A percentile compares a stretch with the other conserved stretches of the same genome.
phyloP scores from a whole-genome alignment of 2,329 filamentous ascomycete genomes.

The Talaromyces amestolkiae region DNA sequence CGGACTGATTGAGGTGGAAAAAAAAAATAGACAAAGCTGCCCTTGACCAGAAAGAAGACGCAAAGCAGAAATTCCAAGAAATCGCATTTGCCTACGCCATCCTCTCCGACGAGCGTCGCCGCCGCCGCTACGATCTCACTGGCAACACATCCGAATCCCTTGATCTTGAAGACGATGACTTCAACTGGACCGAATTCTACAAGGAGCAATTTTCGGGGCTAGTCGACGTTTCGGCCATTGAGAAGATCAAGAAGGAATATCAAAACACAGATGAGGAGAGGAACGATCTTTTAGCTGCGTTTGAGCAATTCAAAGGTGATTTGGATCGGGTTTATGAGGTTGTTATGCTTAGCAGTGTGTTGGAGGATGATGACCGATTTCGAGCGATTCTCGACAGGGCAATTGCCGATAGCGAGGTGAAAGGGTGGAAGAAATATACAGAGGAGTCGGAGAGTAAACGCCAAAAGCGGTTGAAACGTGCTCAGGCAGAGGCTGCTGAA shows the following conservation, averaged over 20 bases:
- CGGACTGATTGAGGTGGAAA: not conserved
- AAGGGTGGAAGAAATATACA: constrained; percentile 66
- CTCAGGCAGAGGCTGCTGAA: constrained; percentile 66
- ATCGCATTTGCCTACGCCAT: constrained; percentile 93
- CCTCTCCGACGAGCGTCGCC: constrained; percentile 76
- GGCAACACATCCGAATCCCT: constrained; percentile 84
- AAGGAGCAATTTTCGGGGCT: constrained; percentile 76
- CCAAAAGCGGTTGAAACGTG: constrained; percentile 58
- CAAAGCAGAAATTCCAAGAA: constrained; percentile 79
- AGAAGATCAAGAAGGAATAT: constrained; percentile 73
- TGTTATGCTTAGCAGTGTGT: constrained; percentile 81
- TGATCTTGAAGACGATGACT: constrained; percentile 66
- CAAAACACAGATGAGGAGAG: constrained; percentile 83
- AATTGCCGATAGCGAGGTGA: constrained; percentile 67
- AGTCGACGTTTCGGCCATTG: constrained; percentile 71
- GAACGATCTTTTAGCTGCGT: constrained; percentile 72
- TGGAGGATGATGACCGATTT: constrained; percentile 84
- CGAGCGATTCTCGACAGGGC: constrained; percentile 75
- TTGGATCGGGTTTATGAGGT: constrained; percentile 74
- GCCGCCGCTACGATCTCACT: constrained; percentile 83
- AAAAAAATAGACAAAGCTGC: constrained; percentile 68
- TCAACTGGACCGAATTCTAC: constrained; percentile 91
- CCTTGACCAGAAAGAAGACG: constrained; percentile 64
- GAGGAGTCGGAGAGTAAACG: constrained; percentile 68
- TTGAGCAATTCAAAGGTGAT: constrained; percentile 68